These are phyloP conservation scores for Wickerhamiella sorbophila DNA, from an alignment of 805 yeast species.

Conservation along the genomic window DNA sequence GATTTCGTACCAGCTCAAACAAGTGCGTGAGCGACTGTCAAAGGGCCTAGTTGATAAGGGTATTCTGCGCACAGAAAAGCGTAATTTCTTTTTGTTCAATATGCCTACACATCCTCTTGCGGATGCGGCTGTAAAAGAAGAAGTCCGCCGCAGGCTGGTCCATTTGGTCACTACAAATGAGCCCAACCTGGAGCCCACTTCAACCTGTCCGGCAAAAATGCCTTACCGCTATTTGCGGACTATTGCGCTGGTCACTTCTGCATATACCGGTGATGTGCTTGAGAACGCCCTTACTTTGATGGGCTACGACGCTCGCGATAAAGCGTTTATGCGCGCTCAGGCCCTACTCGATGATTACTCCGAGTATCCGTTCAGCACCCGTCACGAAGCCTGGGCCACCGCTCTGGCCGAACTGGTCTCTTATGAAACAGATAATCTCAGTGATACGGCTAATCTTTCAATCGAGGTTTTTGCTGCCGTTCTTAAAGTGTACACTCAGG, in stretches of 20 bases:
- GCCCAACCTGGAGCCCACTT: slow-evolving; percentile 38
- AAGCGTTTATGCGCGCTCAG: slow-evolving; percentile 88
- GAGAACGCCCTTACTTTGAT: slow-evolving; percentile 67
- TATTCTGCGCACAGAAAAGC: slow-evolving; percentile 85
- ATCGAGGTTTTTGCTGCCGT: slow-evolving; percentile 90
- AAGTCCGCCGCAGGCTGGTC: slow-evolving; percentile 58
- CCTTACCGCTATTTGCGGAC: slow-evolving; percentile 63
- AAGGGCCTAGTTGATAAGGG: slow-evolving; percentile 97
- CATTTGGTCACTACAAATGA: slow-evolving; percentile 42
- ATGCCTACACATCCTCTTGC: slow-evolving; percentile 98
- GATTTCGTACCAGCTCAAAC: slow-evolving; percentile 88
- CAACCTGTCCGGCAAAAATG: slow-evolving; percentile 54
- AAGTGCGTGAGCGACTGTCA: slow-evolving; percentile 90
- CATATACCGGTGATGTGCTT: slow-evolving; percentile 91
- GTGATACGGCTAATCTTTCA: slow-evolving; percentile 32
- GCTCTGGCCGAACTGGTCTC: slow-evolving; percentile 44
- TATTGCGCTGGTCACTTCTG: slow-evolving; percentile 68
- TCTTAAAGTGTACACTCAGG: slow-evolving; percentile 71
- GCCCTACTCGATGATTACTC: slow-evolving; percentile 71
- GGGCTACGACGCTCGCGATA: slow-evolving; percentile 78
- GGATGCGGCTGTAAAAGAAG: slow-evolving; percentile 73
- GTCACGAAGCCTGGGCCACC: slow-evolving; percentile 32
- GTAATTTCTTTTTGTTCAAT: slow-evolving; percentile 85
- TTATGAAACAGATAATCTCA: slow-evolving; percentile 25
- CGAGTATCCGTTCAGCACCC: slow-evolving; percentile 64